Evolutionary conservation across 176 grass and related monocot species (phyloP).

Genomic region (Ampelocalamus luodianensis): DNA sequence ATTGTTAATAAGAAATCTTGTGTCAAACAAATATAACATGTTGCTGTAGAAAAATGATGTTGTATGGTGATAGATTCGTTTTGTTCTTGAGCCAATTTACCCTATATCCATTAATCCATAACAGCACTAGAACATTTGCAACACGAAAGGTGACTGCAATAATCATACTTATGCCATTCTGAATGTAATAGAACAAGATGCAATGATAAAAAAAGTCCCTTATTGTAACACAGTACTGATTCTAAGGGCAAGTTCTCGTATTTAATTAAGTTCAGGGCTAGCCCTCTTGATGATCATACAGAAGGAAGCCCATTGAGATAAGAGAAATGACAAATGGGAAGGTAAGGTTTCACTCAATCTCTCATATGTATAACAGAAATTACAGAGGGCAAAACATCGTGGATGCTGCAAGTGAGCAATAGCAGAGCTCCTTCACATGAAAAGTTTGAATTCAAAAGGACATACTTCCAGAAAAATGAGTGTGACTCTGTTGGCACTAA

Average conservation of each 20-base stretch:
- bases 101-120: not conserved
- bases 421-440: constrained; percentile 12
- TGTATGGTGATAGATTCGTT: constrained; percentile 17
- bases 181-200: constrained; percentile 13
- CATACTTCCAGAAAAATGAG: not conserved
- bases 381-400: not conserved
- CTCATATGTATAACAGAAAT: constrained; percentile 20
- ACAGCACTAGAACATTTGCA: constrained; percentile 1
- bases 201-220: not conserved
- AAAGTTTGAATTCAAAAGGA: constrained; percentile 4
- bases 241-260: not conserved
- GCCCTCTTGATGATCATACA: constrained; percentile 15
- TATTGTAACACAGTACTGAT: not conserved
- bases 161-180: constrained; percentile 7
- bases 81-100: constrained; percentile 11
- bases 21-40: constrained; percentile 19
- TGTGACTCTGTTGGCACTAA: not conserved
- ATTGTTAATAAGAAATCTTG: constrained; percentile 38
- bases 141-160: not conserved
- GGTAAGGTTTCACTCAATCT: constrained; percentile 5
- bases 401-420: constrained; percentile 18
- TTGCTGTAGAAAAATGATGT: constrained; percentile 20
- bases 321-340: constrained; percentile 9
- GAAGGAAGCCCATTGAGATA: constrained; percentile 13
- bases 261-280: constrained; percentile 28